Evolutionary conservation across 2,329 filamentous ascomycete species (phyloP), one percentile per base, ranked within the genome.

Genomic region (Aureobasidium sp.): DNA sequence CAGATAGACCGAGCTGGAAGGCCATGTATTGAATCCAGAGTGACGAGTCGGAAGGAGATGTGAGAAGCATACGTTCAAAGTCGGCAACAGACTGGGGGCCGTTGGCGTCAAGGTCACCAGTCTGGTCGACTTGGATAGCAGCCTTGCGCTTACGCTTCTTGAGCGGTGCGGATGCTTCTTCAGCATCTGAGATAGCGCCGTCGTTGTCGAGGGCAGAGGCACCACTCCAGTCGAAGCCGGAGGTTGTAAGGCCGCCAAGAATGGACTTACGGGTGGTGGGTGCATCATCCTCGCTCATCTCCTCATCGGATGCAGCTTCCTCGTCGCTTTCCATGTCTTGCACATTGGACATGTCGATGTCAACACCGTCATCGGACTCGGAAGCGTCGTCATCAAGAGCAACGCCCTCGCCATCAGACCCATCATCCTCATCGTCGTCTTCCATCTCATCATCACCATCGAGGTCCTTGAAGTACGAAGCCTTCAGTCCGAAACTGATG

Each of bases 1-100:
- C 94, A 71, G 90, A 90, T 58, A 96, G 84, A 72, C 96, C 88
- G 74, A 97, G 87, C 76, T 97, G 91, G 82, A 96, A 96, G n/a
- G 92, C 91, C 91, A 99, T 97, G 78, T 99, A 99, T 67, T 90
- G 85, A 61, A 97, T 90, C 94, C 94, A 99, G 32, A 97, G 83
- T 65, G 88, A 81, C 0, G 93, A 95, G n/a, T 90, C 93, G 76
- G 97, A 91, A 2, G 94, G 91, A 72, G 96, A 89, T 62, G 91
- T 90, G 26, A 99, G 84, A 46, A 99, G 84, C 27, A 97, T 86
- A 68, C 94, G 88, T 77, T 99, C 95, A 74, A 91, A 99, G 75
- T 99, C 95, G 65, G 89, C 90, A 17, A 90, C 84, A 1, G 90
- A 93, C 72, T 95, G 91, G 2, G 94, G 94, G 0, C 93, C 93